Percentiles rank a stretch among this genome's conserved stretches.
These are phyloP conservation scores for Paraurostyla sp. DNA, from an alignment of 73 alveolate species.

Conservation along the genomic window DNA sequence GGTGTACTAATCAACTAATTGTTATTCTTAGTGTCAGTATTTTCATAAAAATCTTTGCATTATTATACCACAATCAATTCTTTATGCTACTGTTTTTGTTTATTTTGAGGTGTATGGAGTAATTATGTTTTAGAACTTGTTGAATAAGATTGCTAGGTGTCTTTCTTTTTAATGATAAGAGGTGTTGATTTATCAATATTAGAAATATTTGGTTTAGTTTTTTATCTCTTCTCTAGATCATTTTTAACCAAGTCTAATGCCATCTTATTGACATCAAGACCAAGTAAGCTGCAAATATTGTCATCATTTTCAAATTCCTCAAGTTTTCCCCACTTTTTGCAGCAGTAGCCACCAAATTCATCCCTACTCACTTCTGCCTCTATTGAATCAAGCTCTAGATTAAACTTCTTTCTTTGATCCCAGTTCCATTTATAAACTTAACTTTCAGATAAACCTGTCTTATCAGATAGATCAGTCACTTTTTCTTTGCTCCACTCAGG, in stretches of 20 bases:
- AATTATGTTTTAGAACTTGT: background rate
- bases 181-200: background rate
- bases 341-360: constrained; percentile 67
- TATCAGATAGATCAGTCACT: constrained; percentile 41
- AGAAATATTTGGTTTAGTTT: background rate
- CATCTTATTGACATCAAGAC: constrained; percentile 45
- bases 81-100: background rate
- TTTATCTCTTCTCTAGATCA: constrained; percentile 47
- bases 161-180: background rate
- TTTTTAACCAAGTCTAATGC: constrained; percentile 31
- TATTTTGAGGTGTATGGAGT: constrained; percentile 3
- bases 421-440: constrained; percentile 62
- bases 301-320: constrained; percentile 48
- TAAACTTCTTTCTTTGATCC: constrained; percentile 53
- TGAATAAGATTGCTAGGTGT: background rate
- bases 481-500: constrained; percentile 58
- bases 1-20: background rate
- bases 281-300: constrained; percentile 25
- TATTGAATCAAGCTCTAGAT: background rate
- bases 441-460: constrained; percentile 46
- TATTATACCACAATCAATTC: background rate
- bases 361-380: constrained; percentile 64
- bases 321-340: constrained; percentile 43
- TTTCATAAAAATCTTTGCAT: constrained; percentile 6
- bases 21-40: background rate